A percentile compares a stretch with the other conserved stretches of the same genome.
These are phyloP conservation scores for Sonneratia alba DNA, from an alignment of 345 rosid species.

Conservation along the genomic window DNA sequence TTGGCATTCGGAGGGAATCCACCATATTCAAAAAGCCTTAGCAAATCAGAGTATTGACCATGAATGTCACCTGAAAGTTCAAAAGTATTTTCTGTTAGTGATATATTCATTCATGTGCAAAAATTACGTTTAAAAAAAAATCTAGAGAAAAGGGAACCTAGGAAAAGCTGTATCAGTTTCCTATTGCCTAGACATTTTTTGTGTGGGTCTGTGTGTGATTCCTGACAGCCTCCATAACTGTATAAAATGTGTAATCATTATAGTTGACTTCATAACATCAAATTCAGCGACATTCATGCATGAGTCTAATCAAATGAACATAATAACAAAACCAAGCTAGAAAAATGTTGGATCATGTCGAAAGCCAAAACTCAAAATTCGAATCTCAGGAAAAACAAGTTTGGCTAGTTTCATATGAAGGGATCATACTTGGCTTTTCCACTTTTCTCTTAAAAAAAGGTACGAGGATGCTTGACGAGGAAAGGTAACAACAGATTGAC, in stretches of 20 bases:
- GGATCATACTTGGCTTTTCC: too few relatives aligned
- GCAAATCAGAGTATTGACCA: constrained; percentile 78
- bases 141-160: background rate
- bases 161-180: background rate
- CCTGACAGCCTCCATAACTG: background rate
- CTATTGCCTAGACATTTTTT: background rate
- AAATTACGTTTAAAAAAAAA: background rate
- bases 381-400: too few relatives aligned
- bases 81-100: constrained; percentile 7
- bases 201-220: background rate
- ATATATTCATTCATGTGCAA: background rate
- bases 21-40: constrained; percentile 80
- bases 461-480: too few relatives aligned
- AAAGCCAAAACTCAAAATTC: too few relatives aligned
- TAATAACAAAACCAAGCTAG: too few relatives aligned
- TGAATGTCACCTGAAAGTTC: constrained; percentile 66
- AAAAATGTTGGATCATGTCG: too few relatives aligned
- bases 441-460: too few relatives aligned
- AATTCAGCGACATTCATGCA: too few relatives aligned
- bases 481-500: too few relatives aligned
- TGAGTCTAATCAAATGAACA: too few relatives aligned
- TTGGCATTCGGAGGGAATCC: constrained; percentile 72
- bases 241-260: background rate
- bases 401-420: too few relatives aligned
- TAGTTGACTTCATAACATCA: too few relatives aligned